phyloP scores from a whole-genome alignment of 768 basidiomycete species.

The Omphalotus guepiniiformis region DNA sequence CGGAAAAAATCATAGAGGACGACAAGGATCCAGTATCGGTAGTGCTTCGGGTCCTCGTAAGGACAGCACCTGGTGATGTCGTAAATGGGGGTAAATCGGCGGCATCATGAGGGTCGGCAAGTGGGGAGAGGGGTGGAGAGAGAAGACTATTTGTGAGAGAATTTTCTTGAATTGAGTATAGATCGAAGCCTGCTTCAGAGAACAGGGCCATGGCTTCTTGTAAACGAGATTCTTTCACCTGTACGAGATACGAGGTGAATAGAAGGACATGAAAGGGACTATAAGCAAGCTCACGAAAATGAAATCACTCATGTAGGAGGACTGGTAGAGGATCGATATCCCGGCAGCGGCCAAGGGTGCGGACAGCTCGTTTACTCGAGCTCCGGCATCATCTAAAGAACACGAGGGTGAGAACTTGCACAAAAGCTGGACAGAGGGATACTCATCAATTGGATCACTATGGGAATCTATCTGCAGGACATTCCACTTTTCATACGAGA shows the following conservation, averaged over 20 bases:
- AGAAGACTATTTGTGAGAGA: conserved; percentile 27
- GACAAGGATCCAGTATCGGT: conserved; percentile 25
- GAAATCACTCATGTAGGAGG: conserved; percentile 79
- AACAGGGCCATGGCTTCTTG: conserved; percentile 60
- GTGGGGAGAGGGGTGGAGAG: conserved; percentile 18
- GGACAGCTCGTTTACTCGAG: conserved; percentile 71
- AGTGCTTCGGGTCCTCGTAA: conserved; percentile 44
- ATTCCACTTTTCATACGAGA: conserved; percentile 72
- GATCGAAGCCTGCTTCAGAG: conserved; percentile 59
- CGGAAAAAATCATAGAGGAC: conserved; percentile 6
- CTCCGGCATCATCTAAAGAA: conserved; percentile 57
- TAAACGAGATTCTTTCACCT: conserved; percentile 68
- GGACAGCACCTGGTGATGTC: conserved; percentile 30
- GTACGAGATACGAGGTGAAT: conserved; percentile 3
- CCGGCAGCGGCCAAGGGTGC: conserved; percentile 71
- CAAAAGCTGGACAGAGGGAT: conserved; percentile 4
- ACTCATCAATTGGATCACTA: conserved; percentile 61
- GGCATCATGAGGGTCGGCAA: conserved; percentile 10
- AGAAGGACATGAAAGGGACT: neutral
- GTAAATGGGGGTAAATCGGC: neutral
- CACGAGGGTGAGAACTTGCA: conserved; percentile 10
- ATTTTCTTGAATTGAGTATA: conserved; percentile 48
- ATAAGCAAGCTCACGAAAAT: conserved; percentile 58
- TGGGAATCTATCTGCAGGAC: conserved; percentile 82
- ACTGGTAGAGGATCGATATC: conserved; percentile 80